phyloP scores from a whole-genome alignment of 331 rosid species.

The Dryas integrifolia region DNA sequence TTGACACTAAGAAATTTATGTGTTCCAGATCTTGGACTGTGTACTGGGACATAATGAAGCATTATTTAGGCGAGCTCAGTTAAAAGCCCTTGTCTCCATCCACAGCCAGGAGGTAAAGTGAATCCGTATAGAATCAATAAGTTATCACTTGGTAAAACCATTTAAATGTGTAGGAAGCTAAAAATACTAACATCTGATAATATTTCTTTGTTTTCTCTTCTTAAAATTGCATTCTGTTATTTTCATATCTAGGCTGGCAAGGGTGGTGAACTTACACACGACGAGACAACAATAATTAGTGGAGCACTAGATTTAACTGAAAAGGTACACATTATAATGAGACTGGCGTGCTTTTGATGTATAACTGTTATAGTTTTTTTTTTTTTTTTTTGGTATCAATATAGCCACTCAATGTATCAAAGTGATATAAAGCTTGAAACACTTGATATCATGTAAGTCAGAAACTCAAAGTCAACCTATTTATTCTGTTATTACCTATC shows the following conservation, averaged over 20 bases:
- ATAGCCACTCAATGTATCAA: neutral
- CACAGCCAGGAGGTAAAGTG: constrained; percentile 79
- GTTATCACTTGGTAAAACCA: constrained; percentile 20
- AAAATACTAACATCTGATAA: neutral
- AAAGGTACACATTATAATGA: constrained; percentile 50
- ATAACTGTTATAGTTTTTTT: neutral
- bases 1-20: constrained; percentile 17
- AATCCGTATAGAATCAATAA: constrained; percentile 14
- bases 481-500: constrained; percentile 19
- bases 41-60: constrained; percentile 89
- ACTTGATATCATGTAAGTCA: neutral
- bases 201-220: constrained; percentile 13
- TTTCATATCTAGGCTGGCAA: constrained; percentile 72
- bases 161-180: constrained; percentile 16
- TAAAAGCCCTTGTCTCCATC: constrained; percentile 90
- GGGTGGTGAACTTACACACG: constrained; percentile 97
- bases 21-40: constrained; percentile 70
- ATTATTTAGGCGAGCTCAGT: constrained; percentile 86
- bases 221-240: constrained; percentile 1
- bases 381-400: neutral
- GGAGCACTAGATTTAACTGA: constrained; percentile 97
- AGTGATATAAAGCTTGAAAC: constrained; percentile 1
- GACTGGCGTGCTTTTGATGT: neutral
- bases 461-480: neutral
- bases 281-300: constrained; percentile 91